These are phyloP conservation scores for Penicillium desertorum DNA, from an alignment of 495 filamentous ascomycete species.

Conservation along the genomic window DNA sequence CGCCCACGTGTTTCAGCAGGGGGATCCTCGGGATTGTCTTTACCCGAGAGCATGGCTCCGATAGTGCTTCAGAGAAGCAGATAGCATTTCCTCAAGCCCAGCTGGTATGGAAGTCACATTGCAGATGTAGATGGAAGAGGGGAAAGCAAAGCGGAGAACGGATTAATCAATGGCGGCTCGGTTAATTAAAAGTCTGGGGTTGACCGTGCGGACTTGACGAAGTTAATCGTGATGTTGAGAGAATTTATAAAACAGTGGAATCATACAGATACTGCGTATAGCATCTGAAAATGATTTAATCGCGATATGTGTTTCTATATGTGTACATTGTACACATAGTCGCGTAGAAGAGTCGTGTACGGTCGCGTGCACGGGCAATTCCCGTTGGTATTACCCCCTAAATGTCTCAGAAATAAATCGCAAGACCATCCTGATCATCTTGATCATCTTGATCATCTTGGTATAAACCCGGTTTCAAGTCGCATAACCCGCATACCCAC, in stretches of 20 bases:
- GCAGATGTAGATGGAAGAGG: conserved; percentile 17
- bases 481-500: neutral
- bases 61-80: conserved; percentile 12
- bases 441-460: neutral
- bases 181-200: conserved; percentile 28
- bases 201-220: neutral
- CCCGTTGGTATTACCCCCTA: neutral
- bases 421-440: neutral
- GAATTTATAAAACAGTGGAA: neutral
- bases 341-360: conserved; percentile 1
- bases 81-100: conserved; percentile 19
- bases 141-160: conserved; percentile 17
- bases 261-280: neutral
- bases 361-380: conserved; percentile 5
- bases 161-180: conserved; percentile 19
- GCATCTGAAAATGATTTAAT: neutral
- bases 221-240: neutral
- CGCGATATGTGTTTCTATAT: neutral
- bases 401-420: neutral
- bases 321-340: neutral
- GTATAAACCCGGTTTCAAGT: neutral
- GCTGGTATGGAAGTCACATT: neutral
- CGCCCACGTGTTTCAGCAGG: neutral
- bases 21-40: conserved; percentile 21
- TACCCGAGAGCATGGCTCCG: conserved; percentile 37